Base-by-base conservation (phyloP, 2,329 filamentous ascomycete genomes). In the Dothideomycetes sp. region DNA sequence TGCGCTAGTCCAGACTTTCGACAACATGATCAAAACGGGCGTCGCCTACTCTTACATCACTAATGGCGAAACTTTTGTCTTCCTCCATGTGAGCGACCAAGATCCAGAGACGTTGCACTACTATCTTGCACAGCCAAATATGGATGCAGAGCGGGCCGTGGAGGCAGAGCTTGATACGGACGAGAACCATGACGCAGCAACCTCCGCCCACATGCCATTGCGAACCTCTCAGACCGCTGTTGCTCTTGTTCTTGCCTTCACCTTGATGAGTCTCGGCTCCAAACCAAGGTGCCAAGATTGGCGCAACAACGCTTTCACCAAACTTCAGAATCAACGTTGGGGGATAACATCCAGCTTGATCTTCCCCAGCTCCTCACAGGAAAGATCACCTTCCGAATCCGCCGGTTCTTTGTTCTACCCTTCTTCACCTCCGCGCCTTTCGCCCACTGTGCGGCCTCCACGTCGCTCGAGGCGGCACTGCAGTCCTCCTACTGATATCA, bases 1-100 rank as follows among this genome's bases (percentile, higher is more conserved):
- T 2, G 50, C 47, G 8, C 5, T 55, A 3, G 47, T 46, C 4
- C 48, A 57, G 32, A 45, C 52, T 42, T 60, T 47, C 35, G 47
- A 57, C 45, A 45, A 54, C 3, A 58, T 56, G 47, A 51, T 57
- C 30, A 31, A 52, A 38, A 47, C 54, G 38, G 50, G 53, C 2
- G 46, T 54, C 10, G 48, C 50, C 36, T 52, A 51, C 36, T 54
- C 51, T 12, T 55, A 49, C 37, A 14, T 58, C 30, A 50, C 50
- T 1, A 53, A 45, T 34, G 49, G 52, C 2, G 19, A 53, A 2
- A 42, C 38, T 0, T 22, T 43, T 8, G 47, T 57, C 3, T 27
- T 27, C 22, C 22, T 27, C 22, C 22, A 27, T 27, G 41, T 56
- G n/a, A 49, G 41, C 5, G 39, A 48, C 4, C 37, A 56, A 22